Percentiles rank a stretch among this genome's conserved stretches.
Evolutionary conservation across 2,329 filamentous ascomycete genomes (phyloP).

Genomic region (Pseudogymnoascus sp.): DNA sequence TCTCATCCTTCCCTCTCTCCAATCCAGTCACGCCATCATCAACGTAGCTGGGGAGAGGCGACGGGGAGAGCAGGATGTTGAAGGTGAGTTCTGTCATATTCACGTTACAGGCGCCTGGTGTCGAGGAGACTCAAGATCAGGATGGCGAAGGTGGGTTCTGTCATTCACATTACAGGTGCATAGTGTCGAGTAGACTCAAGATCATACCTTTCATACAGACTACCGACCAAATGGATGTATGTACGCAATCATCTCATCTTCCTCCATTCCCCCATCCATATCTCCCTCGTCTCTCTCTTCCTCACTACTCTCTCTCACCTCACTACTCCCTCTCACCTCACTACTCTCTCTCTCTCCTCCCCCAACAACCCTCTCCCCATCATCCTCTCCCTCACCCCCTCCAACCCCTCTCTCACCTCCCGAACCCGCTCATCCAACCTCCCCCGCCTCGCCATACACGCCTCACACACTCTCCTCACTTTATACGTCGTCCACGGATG

Average conservation of each 20-base stretch:
- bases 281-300: background rate
- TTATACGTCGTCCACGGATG: slow-evolving; percentile 1
- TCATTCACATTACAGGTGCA: background rate
- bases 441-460: background rate
- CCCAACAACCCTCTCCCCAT: background rate
- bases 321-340: background rate
- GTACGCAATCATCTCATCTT: background rate
- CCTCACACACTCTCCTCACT: background rate
- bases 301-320: background rate
- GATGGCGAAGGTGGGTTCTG: background rate
- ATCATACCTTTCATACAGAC: background rate
- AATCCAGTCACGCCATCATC: background rate
- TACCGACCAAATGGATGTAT: background rate
- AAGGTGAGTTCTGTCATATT: background rate
- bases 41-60: too few relatives aligned
- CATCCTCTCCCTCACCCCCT: background rate
- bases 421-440: background rate
- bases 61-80: background rate
- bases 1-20: background rate
- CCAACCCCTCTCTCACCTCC: background rate
- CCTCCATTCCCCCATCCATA: background rate
- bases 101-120: background rate
- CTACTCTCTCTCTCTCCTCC: background rate
- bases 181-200: background rate
- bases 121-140: background rate